Percentiles rank a stretch among this genome's conserved stretches.
These are phyloP conservation scores for Aspergillus nidulans DNA, from an alignment of 495 filamentous ascomycete species.

Conservation along the genomic window DNA sequence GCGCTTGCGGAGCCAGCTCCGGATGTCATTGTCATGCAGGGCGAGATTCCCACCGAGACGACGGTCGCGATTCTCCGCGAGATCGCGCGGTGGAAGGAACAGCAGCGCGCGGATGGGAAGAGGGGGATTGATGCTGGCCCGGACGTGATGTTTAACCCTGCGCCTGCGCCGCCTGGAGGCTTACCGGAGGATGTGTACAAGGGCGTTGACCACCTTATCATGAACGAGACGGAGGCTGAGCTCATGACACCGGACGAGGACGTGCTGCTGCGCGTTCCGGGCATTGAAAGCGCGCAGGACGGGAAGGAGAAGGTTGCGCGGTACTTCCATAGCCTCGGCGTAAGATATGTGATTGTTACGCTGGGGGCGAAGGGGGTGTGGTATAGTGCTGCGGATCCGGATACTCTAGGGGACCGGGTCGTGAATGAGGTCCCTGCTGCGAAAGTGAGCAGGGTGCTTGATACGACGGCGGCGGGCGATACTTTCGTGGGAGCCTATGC, in stretches of 20 bases:
- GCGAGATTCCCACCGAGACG: slow-evolving; percentile 75
- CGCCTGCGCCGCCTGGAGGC: slow-evolving; percentile 61
- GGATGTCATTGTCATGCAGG: slow-evolving; percentile 76
- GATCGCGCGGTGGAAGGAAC: slow-evolving; percentile 28
- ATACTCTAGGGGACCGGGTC: slow-evolving; percentile 30
- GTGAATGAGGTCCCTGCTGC: slow-evolving; percentile 46
- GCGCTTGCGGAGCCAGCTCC: slow-evolving; percentile 39
- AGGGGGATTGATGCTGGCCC: slow-evolving; percentile 39
- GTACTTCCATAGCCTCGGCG: slow-evolving; percentile 62
- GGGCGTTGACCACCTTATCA: slow-evolving; percentile 71
- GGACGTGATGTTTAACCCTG: slow-evolving; percentile 77
- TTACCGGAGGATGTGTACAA: slow-evolving; percentile 64
- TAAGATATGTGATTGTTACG: slow-evolving; percentile 75
- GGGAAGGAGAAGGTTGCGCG: slow-evolving; percentile 46
- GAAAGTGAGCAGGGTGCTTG: slow-evolving; percentile 66
- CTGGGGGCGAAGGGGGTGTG: slow-evolving; percentile 71
- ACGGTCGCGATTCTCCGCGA: slow-evolving; percentile 59
- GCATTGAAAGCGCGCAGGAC: slow-evolving; percentile 42
- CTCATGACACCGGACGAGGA: slow-evolving; percentile 53
- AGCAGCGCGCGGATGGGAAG: slow-evolving; percentile 45
- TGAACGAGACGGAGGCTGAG: slow-evolving; percentile 89
- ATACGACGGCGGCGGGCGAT: slow-evolving; percentile 93
- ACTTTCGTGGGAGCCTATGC: slow-evolving; percentile 91
- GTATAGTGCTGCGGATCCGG: slow-evolving; percentile 46
- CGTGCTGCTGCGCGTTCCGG: slow-evolving; percentile 27